Conservation (phyloP, 768 basidiomycete genomes). For the Boletus speciosus region DNA sequence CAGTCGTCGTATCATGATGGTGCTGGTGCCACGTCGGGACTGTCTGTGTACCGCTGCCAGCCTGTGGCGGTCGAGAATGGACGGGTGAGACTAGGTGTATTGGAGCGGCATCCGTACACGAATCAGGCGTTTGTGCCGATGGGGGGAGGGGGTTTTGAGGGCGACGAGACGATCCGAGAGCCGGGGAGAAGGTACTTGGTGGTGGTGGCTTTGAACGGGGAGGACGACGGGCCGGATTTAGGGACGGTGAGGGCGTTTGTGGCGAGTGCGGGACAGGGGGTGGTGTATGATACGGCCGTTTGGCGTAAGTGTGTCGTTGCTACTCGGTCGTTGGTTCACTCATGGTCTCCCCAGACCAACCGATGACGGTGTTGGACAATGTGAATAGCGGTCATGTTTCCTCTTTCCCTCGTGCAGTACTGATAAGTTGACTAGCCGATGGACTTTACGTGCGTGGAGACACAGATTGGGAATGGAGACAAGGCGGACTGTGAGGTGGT, state of each 20-base stretch:
- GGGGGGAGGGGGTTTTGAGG: constrained; percentile 52
- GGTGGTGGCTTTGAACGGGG: constrained; percentile 78
- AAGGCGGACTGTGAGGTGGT: constrained; percentile 84
- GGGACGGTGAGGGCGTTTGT: constrained; percentile 75
- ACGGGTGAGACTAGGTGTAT: constrained; percentile 56
- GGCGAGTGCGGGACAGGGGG: constrained; percentile 77
- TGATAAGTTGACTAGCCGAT: constrained; percentile 46
- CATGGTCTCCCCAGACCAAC: constrained; percentile 64
- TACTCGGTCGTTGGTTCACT: neutral
- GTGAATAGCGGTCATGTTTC: constrained; percentile 30
- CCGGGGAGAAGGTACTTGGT: constrained; percentile 68
- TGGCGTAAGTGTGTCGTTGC: constrained; percentile 72
- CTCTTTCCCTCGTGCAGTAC: neutral
- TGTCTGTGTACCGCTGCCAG: constrained; percentile 84
- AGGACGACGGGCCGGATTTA: constrained; percentile 74
- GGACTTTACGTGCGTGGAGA: constrained; percentile 88
- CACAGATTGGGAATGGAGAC: constrained; percentile 82
- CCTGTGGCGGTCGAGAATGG: constrained; percentile 45
- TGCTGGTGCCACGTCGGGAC: constrained; percentile 54
- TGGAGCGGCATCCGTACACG: constrained; percentile 87
- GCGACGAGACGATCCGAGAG: constrained; percentile 44
- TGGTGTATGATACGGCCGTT: constrained; percentile 76
- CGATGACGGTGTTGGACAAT: constrained; percentile 78
- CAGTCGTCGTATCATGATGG: constrained; percentile 60
- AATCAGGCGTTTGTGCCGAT: constrained; percentile 95